Base-by-base conservation (phyloP, 352 stramenopile genomes). In the Phytophthora ramorum region DNA sequence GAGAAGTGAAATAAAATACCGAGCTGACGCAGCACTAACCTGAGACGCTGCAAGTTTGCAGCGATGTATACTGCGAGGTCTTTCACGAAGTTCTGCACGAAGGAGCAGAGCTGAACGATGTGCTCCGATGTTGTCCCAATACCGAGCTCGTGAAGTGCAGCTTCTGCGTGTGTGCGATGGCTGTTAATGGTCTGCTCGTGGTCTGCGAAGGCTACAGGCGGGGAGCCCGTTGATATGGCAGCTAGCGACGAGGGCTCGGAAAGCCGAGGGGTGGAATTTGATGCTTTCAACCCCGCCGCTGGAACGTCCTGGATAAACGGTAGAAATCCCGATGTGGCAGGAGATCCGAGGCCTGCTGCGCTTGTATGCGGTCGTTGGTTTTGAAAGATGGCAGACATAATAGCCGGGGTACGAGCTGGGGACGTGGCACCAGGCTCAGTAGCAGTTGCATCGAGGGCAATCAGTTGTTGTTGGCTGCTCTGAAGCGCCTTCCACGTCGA, bases 401-500 rank as follows among this genome's bases (percentile, higher is more conserved):
- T 66, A 13, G 52, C 59, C 24, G 59, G 51, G 10, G 66, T 70
- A 13, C 54, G 66, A 14, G 60, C 66, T 10, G 66, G 66, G n/a
- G 66, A 70, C 19, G 30, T n/a, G 8, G 53, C 19, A 54, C 37
- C 30, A 6, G 54, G n/a, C 19, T 70, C 47, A 20, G 34, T n/a
- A 8, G 22, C 8, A 69, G 46, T 20, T 13, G 32, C 44, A 60
- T 49, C 61, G 40, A 77, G 51, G 1, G 38, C 56, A 1, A 16
- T 50, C 38, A 85, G 48, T 22, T 63, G 66, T 35, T 76, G 57
- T 41, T 83, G 67, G 28, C 67, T 73, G 28, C 58, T 60, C 30
- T 72, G 51, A 22, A 85, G 65, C 5, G 70, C 48, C 34, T 67
- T 73, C 77, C 77, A 85, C 16, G 76, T 77, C n/a, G 34, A 35